These are phyloP conservation scores for Periconia digitata DNA, from an alignment of 2,329 filamentous ascomycete genomes.

Conservation along the genomic window DNA sequence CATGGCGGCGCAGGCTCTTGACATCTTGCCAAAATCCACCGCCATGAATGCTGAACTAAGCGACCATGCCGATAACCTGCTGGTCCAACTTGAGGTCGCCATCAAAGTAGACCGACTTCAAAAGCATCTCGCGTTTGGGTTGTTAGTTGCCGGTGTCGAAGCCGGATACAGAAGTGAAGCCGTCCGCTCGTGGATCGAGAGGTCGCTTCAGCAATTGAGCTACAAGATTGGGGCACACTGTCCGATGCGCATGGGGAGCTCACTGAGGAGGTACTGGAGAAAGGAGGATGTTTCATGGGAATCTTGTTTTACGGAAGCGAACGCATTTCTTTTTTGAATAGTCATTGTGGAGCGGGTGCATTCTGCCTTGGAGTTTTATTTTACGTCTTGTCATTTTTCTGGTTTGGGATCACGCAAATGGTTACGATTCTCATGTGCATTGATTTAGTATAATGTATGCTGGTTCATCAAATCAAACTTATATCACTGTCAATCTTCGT, in stretches of 20 bases:
- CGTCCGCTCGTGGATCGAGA: slow-evolving; percentile 22
- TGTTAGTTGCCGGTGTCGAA: slow-evolving; percentile 31
- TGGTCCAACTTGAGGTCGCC: slow-evolving; percentile 9
- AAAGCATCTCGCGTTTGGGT: slow-evolving; percentile 26
- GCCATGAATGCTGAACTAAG: slow-evolving; percentile 18
- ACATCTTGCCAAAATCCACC: slow-evolving; percentile 18
- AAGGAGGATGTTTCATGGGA: slow-evolving; percentile 26
- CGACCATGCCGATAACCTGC: slow-evolving; percentile 15
- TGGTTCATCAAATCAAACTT: not conserved
- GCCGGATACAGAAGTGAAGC: slow-evolving; percentile 19
- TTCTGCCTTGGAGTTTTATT: not conserved
- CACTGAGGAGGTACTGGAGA: slow-evolving; percentile 28
- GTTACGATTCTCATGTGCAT: not conserved
- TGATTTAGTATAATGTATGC: not conserved
- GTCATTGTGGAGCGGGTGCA: too few relatives aligned
- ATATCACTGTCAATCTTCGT: too few relatives aligned
- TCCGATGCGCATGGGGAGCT: slow-evolving; percentile 22
- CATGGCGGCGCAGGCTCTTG: slow-evolving; percentile 26
- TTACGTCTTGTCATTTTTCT: not conserved
- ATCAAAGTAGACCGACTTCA: slow-evolving; percentile 10
- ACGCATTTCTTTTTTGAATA: slow-evolving; percentile 28
- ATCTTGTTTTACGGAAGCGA: slow-evolving; percentile 29
- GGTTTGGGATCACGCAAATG: not conserved
- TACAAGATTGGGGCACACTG: slow-evolving; percentile 20
- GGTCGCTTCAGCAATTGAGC: slow-evolving; percentile 17